Conservation (phyloP, 2,329 filamentous ascomycete species). For the Arthrinium phaeospermum region DNA sequence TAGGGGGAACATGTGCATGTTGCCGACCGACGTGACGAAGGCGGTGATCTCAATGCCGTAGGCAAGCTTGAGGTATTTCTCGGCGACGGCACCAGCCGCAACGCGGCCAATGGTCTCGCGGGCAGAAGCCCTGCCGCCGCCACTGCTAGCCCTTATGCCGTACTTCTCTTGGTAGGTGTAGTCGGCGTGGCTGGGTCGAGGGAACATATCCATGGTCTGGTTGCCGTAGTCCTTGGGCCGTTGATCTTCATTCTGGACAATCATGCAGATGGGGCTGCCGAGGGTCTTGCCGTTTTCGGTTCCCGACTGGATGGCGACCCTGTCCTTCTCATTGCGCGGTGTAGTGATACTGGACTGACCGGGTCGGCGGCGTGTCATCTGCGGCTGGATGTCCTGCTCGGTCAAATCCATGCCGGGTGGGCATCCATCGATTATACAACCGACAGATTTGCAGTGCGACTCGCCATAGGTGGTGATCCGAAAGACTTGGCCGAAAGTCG, state of each 20-base stretch:
- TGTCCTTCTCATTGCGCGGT: conserved; percentile 90
- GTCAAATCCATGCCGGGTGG: conserved; percentile 87
- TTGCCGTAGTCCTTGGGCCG: conserved; percentile 89
- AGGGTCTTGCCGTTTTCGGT: conserved; percentile 89
- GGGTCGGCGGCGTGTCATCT: conserved; percentile 88
- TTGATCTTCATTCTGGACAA: conserved; percentile 92
- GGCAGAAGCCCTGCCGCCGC: conserved; percentile 89
- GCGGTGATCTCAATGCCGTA: conserved; percentile 91
- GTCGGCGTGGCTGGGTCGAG: conserved; percentile 90
- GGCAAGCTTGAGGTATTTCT: conserved; percentile 84
- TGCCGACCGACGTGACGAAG: conserved; percentile 86
- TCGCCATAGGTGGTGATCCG: conserved; percentile 85
- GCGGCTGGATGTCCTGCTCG: conserved; percentile 89
- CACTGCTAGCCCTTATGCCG: conserved; percentile 87
- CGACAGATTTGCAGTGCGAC: conserved; percentile 90
- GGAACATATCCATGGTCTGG: conserved; percentile 89
- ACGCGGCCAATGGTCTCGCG: conserved; percentile 94
- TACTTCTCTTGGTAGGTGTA: conserved; percentile 99
- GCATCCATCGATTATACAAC: conserved; percentile 92
- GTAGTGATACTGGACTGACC: conserved; percentile 92
- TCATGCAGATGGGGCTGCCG: conserved; percentile 87
- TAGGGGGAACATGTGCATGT: conserved; percentile 78
- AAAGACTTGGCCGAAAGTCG: conserved; percentile 85
- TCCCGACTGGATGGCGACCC: conserved; percentile 89
- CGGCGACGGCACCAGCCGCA: conserved; percentile 88